A percentile compares a stretch with the other conserved stretches of the same genome.
phyloP scores from a whole-genome alignment of 805 yeast genomes.

The Ogataea pini region DNA sequence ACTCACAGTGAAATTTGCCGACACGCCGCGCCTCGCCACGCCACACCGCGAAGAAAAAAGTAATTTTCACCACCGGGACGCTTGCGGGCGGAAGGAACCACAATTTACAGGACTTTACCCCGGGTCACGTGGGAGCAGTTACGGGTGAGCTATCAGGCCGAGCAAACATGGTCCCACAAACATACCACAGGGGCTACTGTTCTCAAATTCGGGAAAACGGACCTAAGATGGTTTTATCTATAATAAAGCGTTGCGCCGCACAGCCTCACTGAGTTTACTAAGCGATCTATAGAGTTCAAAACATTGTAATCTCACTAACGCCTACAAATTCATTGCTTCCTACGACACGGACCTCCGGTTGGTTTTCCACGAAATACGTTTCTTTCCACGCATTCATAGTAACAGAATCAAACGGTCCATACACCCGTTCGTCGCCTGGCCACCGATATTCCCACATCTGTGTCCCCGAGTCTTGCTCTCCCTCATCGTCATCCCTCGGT shows the following conservation, averaged over 20 bases:
- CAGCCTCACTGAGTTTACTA: not conserved
- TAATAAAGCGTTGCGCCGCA: slow-evolving; percentile 2
- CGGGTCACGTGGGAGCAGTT: too few relatives aligned
- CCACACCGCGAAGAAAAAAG: not conserved
- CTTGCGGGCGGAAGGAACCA: not conserved
- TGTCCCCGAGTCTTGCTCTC: slow-evolving; percentile 25
- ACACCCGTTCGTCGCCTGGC: slow-evolving; percentile 35
- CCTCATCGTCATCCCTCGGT: slow-evolving; percentile 24
- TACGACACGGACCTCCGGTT: slow-evolving; percentile 43
- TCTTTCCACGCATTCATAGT: slow-evolving; percentile 59
- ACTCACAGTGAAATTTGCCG: not conserved
- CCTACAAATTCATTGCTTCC: slow-evolving; percentile 17
- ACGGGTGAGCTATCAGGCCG: too few relatives aligned
- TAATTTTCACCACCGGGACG: not conserved
- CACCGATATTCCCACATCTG: slow-evolving; percentile 20
- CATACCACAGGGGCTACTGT: not conserved
- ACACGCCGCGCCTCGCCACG: not conserved
- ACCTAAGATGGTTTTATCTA: not conserved
- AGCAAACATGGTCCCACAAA: not conserved
- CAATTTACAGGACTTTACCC: not conserved
- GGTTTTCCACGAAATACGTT: slow-evolving; percentile 45
- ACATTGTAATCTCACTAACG: slow-evolving; percentile 5
- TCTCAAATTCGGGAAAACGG: not conserved
- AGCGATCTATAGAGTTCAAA: not conserved
- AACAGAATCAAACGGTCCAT: slow-evolving; percentile 51